These are phyloP conservation scores for Dendrobium huoshanense DNA, from an alignment of 106 monocot genomes.

Conservation along the genomic window DNA sequence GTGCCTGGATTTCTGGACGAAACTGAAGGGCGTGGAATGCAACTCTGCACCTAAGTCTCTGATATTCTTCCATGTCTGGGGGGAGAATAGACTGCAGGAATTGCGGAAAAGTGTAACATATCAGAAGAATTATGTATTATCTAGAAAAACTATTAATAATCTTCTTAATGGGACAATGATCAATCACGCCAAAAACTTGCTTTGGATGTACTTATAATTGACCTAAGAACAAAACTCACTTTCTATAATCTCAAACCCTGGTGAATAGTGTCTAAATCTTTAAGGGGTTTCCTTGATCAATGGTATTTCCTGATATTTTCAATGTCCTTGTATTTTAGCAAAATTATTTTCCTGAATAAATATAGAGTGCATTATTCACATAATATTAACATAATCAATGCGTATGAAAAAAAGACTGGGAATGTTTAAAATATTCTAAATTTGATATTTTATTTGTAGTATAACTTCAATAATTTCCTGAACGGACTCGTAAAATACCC, in stretches of 20 bases:
- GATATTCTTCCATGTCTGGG: conserved; percentile 74
- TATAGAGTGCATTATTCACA: no score
- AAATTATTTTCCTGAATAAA: no score
- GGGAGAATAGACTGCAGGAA: conserved; percentile 65
- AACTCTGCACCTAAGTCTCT: conserved; percentile 89
- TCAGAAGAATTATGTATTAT: not conserved
- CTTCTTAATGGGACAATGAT: not conserved
- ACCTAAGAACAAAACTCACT: not conserved
- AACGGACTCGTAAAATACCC: no score
- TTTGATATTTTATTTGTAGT: no score
- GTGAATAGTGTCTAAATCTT: not conserved
- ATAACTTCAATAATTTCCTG: no score
- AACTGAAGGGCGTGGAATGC: conserved; percentile 90
- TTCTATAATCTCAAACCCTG: not conserved
- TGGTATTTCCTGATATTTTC: no score
- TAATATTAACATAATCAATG: no score
- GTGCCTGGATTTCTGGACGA: conserved; percentile 60
- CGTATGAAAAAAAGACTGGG: no score
- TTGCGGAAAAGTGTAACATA: not conserved
- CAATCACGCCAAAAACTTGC: not conserved
- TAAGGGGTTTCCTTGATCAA: no score
- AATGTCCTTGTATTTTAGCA: no score
- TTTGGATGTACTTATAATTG: not conserved
- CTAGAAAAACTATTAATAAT: not conserved
- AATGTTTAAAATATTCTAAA: no score